Evolutionary conservation across 2,329 filamentous ascomycete species (phyloP), one percentile per base, ranked within the genome.

Genomic region (Aureobasidium namibiae): DNA sequence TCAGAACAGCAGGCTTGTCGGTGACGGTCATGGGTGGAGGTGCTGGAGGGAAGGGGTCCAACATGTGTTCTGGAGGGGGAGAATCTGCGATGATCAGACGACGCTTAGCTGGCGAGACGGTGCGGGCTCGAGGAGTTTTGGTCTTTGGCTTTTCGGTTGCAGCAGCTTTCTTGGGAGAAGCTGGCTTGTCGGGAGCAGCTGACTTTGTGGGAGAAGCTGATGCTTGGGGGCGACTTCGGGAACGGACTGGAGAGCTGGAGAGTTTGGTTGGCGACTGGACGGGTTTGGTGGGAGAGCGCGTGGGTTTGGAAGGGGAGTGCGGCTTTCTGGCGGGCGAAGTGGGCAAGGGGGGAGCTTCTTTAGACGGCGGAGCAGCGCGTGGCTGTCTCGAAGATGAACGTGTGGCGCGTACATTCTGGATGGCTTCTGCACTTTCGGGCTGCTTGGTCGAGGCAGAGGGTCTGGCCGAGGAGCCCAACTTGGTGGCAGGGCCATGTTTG

Each of bases 1-100:
- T 54, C 16, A 9, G 38, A 8, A 59, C 54, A 14, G 54, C 54
- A 6, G 54, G 54, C 44, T 58, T 58, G 44, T 58, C 26, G 16
- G 33, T 41, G 42, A 48, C 44, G 16, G 39, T 48, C 54, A 49
- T 58, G n/a, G 54, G 54, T 2, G 45, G n/a, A 4, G 21, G 31
- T 18, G 33, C 31, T 7, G 42, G 33, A 21, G 54, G 54, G 24
- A 58, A 58, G 10, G 54, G 54, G 24, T 58, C 13, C 34, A 58
- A 34, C 9, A 11, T 39, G 34, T 39, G 16, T 24, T 58, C 54
- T 8, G 54, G 54, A 2, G 54, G 44, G 2, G 44, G 54, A 29
- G 42, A 58, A 33, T 58, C 54, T 26, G 13, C n/a, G 44, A n/a
- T n/a, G n/a, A 49, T 49, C 16, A 58, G 31, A 9, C 31, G 31